Evolutionary conservation across 1,139 yeast genomes (phyloP).

Genomic region (Suhomyces yuchorum): DNA sequence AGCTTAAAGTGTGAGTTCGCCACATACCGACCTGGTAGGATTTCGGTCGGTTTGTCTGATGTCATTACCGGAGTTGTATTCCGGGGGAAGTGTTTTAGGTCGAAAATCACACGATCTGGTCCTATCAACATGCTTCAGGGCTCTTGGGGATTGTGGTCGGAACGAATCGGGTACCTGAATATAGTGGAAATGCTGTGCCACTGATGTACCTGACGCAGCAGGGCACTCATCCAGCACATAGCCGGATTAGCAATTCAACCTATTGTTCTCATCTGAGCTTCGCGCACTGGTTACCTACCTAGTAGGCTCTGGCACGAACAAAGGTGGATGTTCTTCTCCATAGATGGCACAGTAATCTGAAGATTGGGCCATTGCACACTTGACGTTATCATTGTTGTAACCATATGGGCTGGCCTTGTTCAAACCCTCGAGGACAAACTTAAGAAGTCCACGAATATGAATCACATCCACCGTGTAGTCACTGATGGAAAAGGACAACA

Average conservation of each 20-base stretch:
- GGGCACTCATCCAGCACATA: not conserved
- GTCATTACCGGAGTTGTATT: not conserved
- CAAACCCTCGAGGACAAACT: conserved; percentile 3
- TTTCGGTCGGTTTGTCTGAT: not conserved
- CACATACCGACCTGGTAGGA: not conserved
- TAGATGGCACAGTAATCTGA: conserved; percentile 10
- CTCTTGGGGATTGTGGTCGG: not conserved
- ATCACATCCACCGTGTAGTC: conserved; percentile 18
- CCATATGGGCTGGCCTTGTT: conserved; percentile 3
- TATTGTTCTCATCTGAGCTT: not conserved
- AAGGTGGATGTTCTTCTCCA: conserved; percentile 6
- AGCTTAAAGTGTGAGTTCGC: too few relatives aligned
- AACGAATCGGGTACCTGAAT: not conserved
- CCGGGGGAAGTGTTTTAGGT: not conserved
- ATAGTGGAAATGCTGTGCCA: not conserved
- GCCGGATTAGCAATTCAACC: not conserved
- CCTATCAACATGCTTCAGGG: not conserved
- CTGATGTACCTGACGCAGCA: not conserved
- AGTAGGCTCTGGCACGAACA: too few relatives aligned
- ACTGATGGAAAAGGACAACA: conserved; percentile 18
- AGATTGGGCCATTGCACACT: conserved; percentile 16
- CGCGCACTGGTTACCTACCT: not conserved
- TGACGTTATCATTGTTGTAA: conserved; percentile 12
- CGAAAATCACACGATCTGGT: not conserved
- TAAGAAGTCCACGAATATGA: conserved; percentile 11